Base-by-base conservation (phyloP, 164 flowering plant genomes). In the Chimonanthus praecox region DNA sequence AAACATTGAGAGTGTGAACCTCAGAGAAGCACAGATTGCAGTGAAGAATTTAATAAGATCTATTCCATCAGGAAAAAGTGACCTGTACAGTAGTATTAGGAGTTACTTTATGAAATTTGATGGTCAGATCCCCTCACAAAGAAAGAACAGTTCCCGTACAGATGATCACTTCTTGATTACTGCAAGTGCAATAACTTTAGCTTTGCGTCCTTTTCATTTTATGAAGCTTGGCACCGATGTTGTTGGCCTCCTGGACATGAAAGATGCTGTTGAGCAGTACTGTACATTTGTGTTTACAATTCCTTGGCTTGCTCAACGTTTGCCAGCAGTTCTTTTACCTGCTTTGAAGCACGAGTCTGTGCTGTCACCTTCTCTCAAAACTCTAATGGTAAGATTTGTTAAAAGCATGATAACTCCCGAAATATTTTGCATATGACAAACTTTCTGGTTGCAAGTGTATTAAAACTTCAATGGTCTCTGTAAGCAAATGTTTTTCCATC, bases 121-220 rank as follows among this genome's bases (percentile, higher is more conserved):
- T 76, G 75, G 68, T 76, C 75, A 68, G 64, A 62, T 47, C 70
- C 72, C 83, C 10, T 75, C 80, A 10, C 83, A 69, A 74, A 60
- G 50, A 61, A 78, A 50, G 11, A 63, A 48, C 46, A 69, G 68
- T 63, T 69, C 77, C 46, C 88, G 75, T 75, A 80, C 79, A 60
- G 94, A 90, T 77, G 90, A 88, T 50, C 80, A 69, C 49, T 84
- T 96, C 71, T 77, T 96, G 81, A 88, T 96, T 67, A 86, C 87
- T 69, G 94, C 93, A 49, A 90, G 97, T 89, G 95, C 91, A 65
- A 74, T 92, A 75, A 92, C 97, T 64, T 73, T 92, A 75, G 94
- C 90, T 51, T 70, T 96, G 76, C 84, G 99, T 51, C 97, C 99
- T 66, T 88, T 96, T 80, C 90, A 88, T 73, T 49, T 75, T 66